Base-by-base conservation (phyloP, 352 stramenopile genomes). In the Phytophthora capsici region DNA sequence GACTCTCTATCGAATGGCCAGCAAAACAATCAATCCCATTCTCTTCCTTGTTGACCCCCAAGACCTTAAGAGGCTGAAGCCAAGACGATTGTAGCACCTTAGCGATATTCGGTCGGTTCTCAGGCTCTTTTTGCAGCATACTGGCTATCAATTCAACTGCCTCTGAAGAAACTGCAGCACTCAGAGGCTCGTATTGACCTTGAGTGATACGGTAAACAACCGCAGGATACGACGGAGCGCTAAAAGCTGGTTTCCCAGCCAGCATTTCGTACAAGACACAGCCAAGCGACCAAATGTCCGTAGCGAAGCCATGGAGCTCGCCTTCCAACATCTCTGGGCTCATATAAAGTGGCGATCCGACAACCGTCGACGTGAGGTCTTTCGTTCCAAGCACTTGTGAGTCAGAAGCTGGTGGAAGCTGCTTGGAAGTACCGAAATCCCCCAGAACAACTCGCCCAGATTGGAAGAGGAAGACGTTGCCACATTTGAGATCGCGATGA, bases 251-350 rank as follows among this genome's bases (percentile, higher is more conserved):
- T 13, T 60, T 52, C 10, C 69, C 64, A 1, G 71, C 69, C 9
- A 94, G 49, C 13, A 93, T 58, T 53, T 94, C 86, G 52, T 91
- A 93, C 19, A 95, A 32, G 2, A 95, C 69, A 43, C 86, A 98
- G 0, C 95, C 86, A 20, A 93, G 78, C 2, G 84, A 90, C 86
- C 86, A 95, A 36, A 94, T 66, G 23, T 95, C 86, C 13, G 86
- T 84, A 10, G 81, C 59, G 20, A 80, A 78, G n/a, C 80, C 78
- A 50, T 95, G 84, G 16, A 71, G n/a, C n/a, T 89, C 66, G 37
- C 63, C 76, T 6, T 90, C 72, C 28, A 34, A 10, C 28, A 34
- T 34, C 28, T 34, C 28, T 34, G 28, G 28, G 23, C 85, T 91
- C 80, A 95, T 91, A 53, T 92, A 93, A 25, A 92, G 59, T 4